Base-by-base conservation (phyloP, 192 early-diverging fungal genomes). In the Coemansia sp. region DNA sequence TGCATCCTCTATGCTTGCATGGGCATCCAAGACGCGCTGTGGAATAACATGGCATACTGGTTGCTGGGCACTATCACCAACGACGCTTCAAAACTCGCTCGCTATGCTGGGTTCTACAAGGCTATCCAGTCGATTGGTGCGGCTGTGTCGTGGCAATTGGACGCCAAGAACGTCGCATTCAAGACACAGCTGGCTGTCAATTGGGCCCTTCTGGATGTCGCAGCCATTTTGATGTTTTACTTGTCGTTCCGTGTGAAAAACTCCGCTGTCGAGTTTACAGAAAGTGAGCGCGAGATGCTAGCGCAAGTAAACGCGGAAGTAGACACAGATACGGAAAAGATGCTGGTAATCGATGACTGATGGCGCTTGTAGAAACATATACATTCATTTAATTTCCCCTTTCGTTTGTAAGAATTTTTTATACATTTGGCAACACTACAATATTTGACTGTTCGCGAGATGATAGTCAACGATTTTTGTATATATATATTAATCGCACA, bases 31-130 rank as follows among this genome's bases (percentile, higher is more conserved):
- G 92, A 94, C 69, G 88, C 93, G 36, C 87, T 92, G 55, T 92
- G 88, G 83, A 92, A 93, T 70, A 85, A 82, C 71, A 89, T 81
- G 66, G 72, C 79, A 0, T 93, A 94, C 87, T 94, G 90, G 90
- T 72, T 94, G 18, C 87, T 93, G 77, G 92, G 93, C 33, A 87
- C 92, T 31, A 78, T 92, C 71, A 89, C 90, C 38, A 92, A 93
- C 75, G 91, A 94, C 72, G 81, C 86, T 31, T 83, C 85, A 15
- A 75, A 79, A 60, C 73, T 88, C 43, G 85, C 89, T 10, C 79
- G 89, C 62, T 92, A 87, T 69, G 87, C 88, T 41, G 93, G 91
- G 29, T 93, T 90, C 84, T 95, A 95, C 87, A 95, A 95, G 87
- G 88, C 87, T 46, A 87, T 92, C 52, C 93, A 94, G 85, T 88